Conservation (phyloP, 192 early-diverging fungal genomes). For the Allomyces macrogynus region DNA sequence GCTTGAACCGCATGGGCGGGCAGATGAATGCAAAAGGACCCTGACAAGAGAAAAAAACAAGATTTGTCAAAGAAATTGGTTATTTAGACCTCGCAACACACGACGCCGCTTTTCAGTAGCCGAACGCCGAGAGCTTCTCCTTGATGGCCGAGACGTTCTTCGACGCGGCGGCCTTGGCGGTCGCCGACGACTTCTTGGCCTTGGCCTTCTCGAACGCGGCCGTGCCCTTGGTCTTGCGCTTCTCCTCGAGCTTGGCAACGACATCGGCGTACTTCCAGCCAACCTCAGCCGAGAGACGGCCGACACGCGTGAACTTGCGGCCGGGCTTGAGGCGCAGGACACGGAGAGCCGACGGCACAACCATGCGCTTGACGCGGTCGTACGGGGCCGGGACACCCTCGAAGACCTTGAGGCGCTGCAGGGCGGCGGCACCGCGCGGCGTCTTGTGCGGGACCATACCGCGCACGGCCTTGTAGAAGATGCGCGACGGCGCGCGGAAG, state of each 20-base stretch:
- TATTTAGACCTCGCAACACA: too few species aligned
- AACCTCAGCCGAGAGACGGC: constrained; percentile 83
- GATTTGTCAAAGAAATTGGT: too few species aligned
- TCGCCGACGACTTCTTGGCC: constrained; percentile 54
- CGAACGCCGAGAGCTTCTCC: constrained; percentile 36
- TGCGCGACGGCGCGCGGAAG: constrained; percentile 91
- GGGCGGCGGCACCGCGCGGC: constrained; percentile 85
- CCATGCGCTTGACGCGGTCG: constrained; percentile 91
- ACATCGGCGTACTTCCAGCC: constrained; percentile 99
- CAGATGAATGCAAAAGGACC: too few species aligned
- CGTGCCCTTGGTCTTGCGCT: constrained; percentile 86
- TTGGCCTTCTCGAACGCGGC: constrained; percentile 83
- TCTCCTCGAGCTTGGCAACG: constrained; percentile 89
- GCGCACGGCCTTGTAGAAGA: constrained; percentile 91
- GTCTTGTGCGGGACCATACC: constrained; percentile 99
- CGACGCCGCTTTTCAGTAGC: constrained; percentile 20
- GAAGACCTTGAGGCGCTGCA: constrained; percentile 96
- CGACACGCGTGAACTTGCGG: constrained; percentile 91
- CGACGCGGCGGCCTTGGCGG: constrained; percentile 37
- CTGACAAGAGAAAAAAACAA: too few species aligned
- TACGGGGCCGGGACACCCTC: constrained; percentile 97
- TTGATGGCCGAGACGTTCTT: constrained; percentile 25
- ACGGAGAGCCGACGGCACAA: constrained; percentile 89
- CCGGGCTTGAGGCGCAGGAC: constrained; percentile 91
- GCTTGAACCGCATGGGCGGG: too few species aligned